Evolutionary conservation across 495 filamentous ascomycete genomes (phyloP).

Genomic region (Saxophila tyrrhenica): DNA sequence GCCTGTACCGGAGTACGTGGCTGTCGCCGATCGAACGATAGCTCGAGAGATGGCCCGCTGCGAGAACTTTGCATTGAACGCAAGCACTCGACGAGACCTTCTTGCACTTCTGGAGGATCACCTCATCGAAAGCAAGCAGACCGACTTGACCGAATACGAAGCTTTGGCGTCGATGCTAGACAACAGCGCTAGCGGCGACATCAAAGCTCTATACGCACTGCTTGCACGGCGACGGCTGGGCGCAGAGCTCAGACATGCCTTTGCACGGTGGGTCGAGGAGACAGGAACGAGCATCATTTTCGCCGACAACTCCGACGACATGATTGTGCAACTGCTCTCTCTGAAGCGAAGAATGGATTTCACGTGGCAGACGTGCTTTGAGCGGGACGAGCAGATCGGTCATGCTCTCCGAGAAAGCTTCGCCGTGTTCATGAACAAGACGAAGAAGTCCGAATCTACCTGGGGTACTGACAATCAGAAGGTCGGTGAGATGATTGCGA

Average conservation of each 20-base stretch:
- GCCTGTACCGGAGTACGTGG: conserved; percentile 60
- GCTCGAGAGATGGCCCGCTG: conserved; percentile 59
- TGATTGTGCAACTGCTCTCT: conserved; percentile 71
- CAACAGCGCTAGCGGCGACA: conserved; percentile 48
- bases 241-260: conserved; percentile 53
- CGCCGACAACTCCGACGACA: conserved; percentile 68
- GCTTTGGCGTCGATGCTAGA: conserved; percentile 60
- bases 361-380: conserved; percentile 61
- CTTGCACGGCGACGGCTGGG: conserved; percentile 55
- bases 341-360: conserved; percentile 73
- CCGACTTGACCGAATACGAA: conserved; percentile 26
- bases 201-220: conserved; percentile 67
- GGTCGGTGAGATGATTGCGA: conserved; percentile 96
- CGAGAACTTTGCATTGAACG: conserved; percentile 66
- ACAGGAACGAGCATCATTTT: conserved; percentile 70
- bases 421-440: conserved; percentile 79
- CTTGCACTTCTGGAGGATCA: conserved; percentile 56
- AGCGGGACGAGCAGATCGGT: conserved; percentile 57
- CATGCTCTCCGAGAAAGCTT: conserved; percentile 76
- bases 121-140: conserved; percentile 50
- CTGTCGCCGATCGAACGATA: conserved; percentile 53
- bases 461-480: conserved; percentile 79
- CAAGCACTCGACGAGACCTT: conserved; percentile 65
- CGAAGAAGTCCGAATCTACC: conserved; percentile 49
- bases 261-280: conserved; percentile 64